Evolutionary conservation across 1,139 yeast species (phyloP), one percentile per base, ranked within the genome.

Genomic region (Kluyveromyces marxianus): DNA sequence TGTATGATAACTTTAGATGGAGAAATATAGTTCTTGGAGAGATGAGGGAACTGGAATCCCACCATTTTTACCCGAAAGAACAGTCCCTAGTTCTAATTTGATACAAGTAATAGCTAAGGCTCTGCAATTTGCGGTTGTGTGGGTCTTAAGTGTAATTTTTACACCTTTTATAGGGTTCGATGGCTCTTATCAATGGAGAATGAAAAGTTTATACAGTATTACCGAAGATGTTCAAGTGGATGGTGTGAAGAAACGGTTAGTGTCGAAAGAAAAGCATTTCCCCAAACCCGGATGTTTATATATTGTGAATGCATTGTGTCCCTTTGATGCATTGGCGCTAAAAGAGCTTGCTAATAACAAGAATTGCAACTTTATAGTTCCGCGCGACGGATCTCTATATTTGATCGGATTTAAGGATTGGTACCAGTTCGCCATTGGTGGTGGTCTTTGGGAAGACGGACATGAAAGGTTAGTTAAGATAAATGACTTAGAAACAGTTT

Each of bases 1-100:
- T 14, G 21, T 14, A 14, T 14, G 21, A 33, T 33, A 33, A 33
- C 21, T 33, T 33, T 33, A n/a, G 24, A 83, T 83, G 94, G 94
- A 83, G 63, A 83, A 83, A 65, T 83, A 76, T 64, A 78, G 87
- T 35, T 72, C 73, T 50, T 84, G 82, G 78, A 75, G 90, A 62
- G 94, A 84, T 57, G 82, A 79, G 54, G 87, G 87, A 2, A 83
- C 92, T 2, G 94, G 94, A n/a, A 81, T 83, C 21, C 77, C 88
- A 1, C 94, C 94, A 3, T 84, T 83, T 52, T 70, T 81, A 68
- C 88, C 89, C 0, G 61, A 40, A 27, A 40, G 33, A 28, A 53
- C 48, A 58, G 42, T 44, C 39, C 24, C 32, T 53, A 8, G 50
- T 50, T 27, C 35, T 53, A 25, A 42, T 54, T 40, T 41, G 54